Percentiles rank a stretch among this genome's conserved stretches.
Evolutionary conservation across 2,329 filamentous ascomycete genomes (phyloP).

Genomic region (Chaetothyriales sp.): DNA sequence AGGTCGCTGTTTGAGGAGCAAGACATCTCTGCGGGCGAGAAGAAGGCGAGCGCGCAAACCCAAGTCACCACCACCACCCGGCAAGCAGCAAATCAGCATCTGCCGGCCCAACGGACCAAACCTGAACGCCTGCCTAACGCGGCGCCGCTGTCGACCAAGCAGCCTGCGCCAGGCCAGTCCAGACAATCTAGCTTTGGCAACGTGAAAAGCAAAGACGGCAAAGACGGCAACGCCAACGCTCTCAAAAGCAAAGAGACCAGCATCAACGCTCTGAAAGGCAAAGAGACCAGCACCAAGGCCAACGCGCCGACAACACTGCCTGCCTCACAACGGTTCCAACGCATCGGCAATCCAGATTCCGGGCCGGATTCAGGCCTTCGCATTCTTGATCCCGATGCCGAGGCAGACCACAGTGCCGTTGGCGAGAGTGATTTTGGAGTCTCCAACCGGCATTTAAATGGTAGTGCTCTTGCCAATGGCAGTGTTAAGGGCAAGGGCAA

Average conservation of each 20-base stretch:
- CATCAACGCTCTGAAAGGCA: neutral
- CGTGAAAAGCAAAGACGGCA: slow-evolving; percentile 14
- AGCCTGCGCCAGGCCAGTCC: neutral
- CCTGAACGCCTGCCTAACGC: neutral
- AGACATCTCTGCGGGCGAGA: slow-evolving; percentile 22
- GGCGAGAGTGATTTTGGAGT: slow-evolving; percentile 1
- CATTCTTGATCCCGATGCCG: slow-evolving; percentile 6
- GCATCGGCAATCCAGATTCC: slow-evolving; percentile 16
- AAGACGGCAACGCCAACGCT: slow-evolving; percentile 9
- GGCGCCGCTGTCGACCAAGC: neutral
- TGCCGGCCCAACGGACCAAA: neutral
- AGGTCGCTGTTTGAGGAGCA: slow-evolving; percentile 62
- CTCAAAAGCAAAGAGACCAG: too few relatives aligned
- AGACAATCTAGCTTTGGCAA: slow-evolving; percentile 5
- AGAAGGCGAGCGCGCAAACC: slow-evolving; percentile 15
- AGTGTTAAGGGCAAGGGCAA: neutral
- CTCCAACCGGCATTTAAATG: neutral
- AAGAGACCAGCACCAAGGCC: slow-evolving; percentile 3
- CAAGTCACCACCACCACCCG: slow-evolving; percentile 11
- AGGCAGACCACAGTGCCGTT: neutral
- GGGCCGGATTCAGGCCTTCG: slow-evolving; percentile 6
- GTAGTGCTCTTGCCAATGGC: neutral
- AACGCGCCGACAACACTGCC: neutral
- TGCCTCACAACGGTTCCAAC: slow-evolving; percentile 8
- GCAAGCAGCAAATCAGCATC: neutral